A percentile compares a stretch with the other conserved stretches of the same genome.
phyloP scores from a whole-genome alignment of 805 yeast genomes.

The Blastobotrys mokoenaii region DNA sequence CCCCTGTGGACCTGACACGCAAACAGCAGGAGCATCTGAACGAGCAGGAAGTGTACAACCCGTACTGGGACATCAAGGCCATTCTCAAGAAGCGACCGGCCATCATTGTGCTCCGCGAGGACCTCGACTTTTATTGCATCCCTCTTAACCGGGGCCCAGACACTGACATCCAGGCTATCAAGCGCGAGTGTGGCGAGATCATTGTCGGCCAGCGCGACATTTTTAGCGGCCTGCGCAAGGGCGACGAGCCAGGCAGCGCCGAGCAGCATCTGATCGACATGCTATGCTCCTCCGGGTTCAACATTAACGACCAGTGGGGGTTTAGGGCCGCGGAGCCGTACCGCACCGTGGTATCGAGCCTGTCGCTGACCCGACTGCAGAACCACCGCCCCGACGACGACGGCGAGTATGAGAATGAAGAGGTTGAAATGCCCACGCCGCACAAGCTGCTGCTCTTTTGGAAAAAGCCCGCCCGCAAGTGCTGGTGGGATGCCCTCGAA shows the following conservation, averaged over 20 bases:
- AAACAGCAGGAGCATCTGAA: neutral
- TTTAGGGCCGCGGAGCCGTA: conserved; percentile 80
- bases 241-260: conserved; percentile 56
- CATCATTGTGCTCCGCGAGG: conserved; percentile 86
- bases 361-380: conserved; percentile 54
- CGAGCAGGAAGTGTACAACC: neutral
- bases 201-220: conserved; percentile 50
- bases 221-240: conserved; percentile 60
- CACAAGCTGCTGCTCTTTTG: conserved; percentile 78
- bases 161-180: conserved; percentile 58
- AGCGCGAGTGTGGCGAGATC: conserved; percentile 62
- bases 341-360: conserved; percentile 77
- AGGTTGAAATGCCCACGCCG: conserved; percentile 14
- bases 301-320: conserved; percentile 69
- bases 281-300: conserved; percentile 86
- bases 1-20: conserved; percentile 7
- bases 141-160: conserved; percentile 44
- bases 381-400: conserved; percentile 2
- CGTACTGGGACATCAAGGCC: conserved; percentile 7
- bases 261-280: conserved; percentile 91
- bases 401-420: neutral
- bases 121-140: conserved; percentile 84
- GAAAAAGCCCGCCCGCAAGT: conserved; percentile 97
- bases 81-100: conserved; percentile 45
- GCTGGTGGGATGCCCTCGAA: conserved; percentile 78